Percentiles rank a stretch among this genome's conserved stretches.
phyloP scores from a whole-genome alignment of 2,329 filamentous ascomycete species.

The Scedosporium aurantiacum region DNA sequence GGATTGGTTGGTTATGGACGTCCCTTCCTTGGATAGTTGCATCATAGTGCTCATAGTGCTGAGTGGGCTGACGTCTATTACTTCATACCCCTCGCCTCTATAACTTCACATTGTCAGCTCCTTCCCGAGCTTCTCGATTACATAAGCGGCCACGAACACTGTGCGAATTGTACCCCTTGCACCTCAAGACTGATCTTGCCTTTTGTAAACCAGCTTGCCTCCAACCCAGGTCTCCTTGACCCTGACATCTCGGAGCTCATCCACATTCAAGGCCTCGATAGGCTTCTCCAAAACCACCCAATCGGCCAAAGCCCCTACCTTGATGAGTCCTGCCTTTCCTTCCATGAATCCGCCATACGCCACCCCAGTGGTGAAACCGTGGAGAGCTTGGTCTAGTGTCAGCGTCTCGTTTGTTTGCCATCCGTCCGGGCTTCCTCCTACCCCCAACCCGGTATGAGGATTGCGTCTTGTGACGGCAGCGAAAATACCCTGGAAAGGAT shows the following conservation, averaged over 20 bases:
- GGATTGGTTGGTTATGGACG: background rate
- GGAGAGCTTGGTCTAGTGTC: conserved; percentile 45
- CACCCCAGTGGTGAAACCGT: conserved; percentile 49
- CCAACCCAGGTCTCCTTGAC: conserved; percentile 61
- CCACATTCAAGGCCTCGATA: conserved; percentile 36
- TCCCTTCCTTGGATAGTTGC: background rate
- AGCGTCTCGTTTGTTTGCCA: conserved; percentile 52
- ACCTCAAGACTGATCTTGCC: background rate
- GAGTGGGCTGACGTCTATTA: conserved; percentile 3
- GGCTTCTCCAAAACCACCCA: conserved; percentile 58
- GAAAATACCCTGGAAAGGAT: conserved; percentile 58
- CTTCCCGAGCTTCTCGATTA: background rate
- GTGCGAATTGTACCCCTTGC: background rate
- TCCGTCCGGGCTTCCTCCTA: conserved; percentile 34
- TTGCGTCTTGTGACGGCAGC: conserved; percentile 52
- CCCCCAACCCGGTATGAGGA: conserved; percentile 42
- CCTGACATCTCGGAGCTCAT: conserved; percentile 39
- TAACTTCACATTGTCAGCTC: background rate
- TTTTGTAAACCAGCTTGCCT: conserved; percentile 37
- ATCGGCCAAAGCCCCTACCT: conserved; percentile 52
- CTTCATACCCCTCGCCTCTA: background rate
- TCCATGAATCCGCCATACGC: conserved; percentile 51
- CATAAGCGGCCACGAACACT: background rate
- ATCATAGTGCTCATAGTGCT: conserved; percentile 3
- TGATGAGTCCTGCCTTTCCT: conserved; percentile 46